A percentile compares a stretch with the other conserved stretches of the same genome.
Conservation (phyloP, 2,329 filamentous ascomycete species). For the Monosporascus cannonballus region DNA sequence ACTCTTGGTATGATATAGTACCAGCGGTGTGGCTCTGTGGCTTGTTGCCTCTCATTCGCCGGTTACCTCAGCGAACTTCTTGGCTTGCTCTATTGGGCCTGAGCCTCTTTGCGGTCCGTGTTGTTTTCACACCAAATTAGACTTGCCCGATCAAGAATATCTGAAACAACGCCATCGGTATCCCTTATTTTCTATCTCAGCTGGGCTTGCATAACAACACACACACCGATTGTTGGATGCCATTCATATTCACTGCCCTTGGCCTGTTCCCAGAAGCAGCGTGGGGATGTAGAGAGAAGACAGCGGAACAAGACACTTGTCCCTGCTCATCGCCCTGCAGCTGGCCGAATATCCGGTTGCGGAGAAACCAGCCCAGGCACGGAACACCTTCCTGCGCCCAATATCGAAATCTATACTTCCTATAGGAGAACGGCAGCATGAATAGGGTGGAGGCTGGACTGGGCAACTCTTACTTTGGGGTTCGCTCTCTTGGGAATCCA, state of each 20-base stretch:
- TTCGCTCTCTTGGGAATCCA: neutral
- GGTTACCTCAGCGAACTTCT: neutral
- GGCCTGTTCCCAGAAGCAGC: no score
- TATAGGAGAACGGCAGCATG: no score
- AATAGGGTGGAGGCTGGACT: no score
- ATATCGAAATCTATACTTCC: no score
- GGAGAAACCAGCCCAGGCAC: no score
- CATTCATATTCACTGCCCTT: no score
- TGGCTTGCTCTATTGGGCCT: neutral
- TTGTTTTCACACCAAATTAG: slow-evolving; percentile 2
- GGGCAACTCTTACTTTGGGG: no score
- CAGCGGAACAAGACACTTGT: neutral
- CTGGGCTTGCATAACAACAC: no score
- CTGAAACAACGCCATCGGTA: slow-evolving; percentile 7
- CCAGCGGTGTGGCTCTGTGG: neutral
- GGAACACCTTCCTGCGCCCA: no score
- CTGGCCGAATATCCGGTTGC: neutral
- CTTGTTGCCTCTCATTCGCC: neutral
- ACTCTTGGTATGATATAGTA: neutral
- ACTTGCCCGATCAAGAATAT: slow-evolving; percentile 8
- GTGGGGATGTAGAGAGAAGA: no score
- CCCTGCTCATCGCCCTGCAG: neutral
- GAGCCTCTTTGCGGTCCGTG: slow-evolving; percentile 3
- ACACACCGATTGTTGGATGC: no score
- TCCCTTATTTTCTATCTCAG: neutral